Evolutionary conservation across 2,329 filamentous ascomycete genomes (phyloP).

Genomic region (Atkinsonella hypoxylon): DNA sequence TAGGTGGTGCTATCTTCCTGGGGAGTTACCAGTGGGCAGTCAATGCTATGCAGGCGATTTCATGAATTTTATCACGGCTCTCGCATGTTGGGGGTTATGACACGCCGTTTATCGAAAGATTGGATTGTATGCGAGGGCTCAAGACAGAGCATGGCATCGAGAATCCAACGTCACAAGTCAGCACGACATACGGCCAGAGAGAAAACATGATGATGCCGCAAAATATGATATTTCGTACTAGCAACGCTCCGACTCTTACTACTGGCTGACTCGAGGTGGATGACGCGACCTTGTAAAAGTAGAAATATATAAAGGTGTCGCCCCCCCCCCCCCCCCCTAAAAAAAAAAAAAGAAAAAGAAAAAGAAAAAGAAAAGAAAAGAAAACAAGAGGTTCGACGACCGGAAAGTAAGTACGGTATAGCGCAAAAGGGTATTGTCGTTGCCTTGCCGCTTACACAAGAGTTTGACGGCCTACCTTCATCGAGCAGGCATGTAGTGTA

Average conservation of each 20-base stretch:
- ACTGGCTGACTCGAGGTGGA: neutral
- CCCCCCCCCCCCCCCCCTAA: no score
- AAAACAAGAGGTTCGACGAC: neutral
- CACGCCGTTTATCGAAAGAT: no score
- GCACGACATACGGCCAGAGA: neutral
- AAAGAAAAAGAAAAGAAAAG: neutral
- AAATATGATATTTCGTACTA: neutral
- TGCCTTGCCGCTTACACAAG: constrained; percentile 3
- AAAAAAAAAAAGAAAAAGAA: constrained; percentile 4
- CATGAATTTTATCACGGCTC: neutral
- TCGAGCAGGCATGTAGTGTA: neutral
- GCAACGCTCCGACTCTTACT: neutral
- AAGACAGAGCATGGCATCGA: neutral
- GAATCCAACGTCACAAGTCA: neutral
- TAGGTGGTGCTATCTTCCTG: constrained; percentile 86
- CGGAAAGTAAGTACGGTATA: neutral
- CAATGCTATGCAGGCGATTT: constrained; percentile 46
- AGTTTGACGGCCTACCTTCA: neutral
- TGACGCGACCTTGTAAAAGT: neutral
- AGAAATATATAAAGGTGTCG: neutral
- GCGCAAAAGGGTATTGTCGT: constrained; percentile 3
- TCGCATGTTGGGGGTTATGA: neutral
- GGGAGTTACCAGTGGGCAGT: constrained; percentile 86
- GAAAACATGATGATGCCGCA: neutral
- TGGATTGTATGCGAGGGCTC: constrained; percentile 5